Evolutionary conservation across 148 eudicot genomes (phyloP), one percentile per base, ranked within the genome.

Genomic region (Persicaria maculosa): DNA sequence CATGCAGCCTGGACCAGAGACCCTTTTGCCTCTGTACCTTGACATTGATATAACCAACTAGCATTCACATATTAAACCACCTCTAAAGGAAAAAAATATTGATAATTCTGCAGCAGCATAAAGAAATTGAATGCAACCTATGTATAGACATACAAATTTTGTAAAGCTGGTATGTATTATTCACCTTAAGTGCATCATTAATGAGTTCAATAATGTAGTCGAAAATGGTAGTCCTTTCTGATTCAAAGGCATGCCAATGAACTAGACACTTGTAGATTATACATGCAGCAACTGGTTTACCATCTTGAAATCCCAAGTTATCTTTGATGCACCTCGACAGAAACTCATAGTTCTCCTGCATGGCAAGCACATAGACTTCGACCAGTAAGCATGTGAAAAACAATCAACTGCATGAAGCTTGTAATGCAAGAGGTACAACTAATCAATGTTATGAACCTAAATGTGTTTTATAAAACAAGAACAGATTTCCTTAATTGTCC

Each of bases 171-270:
- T 14, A 7, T 19, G 40, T 62, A 72, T 43, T 75, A 75, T 57
- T 78, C 17, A 96, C 99, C 94, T 92, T 96, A 74, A 90, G 77
- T 65, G 81, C 94, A 72, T 77, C 85, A 74, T 96, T 92, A 76
- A 96, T 89, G 61, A 85, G 85, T 78, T 90, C 99, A 77, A 96
- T 89, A 50, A 96, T 85, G 77, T 86, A 90, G 78, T 96, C 99
- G 76, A 96, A 96, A 70, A 92, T 90, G 58, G 91, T 78, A n/a
- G 99, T 96, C 83, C 97, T 89, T 83, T 96, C 99, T 31, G 99
- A 88, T 64, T 96, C 99, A 79, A 96, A 96, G 74, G 91, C 90
- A 81, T 83, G 96, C 97, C 99, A 96, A 74, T 90, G 97, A 78
- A 92, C 78, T 76, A 96, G 99, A 81, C 94, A 96, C 80, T 82